These are phyloP conservation scores for Ilex asprella DNA, from an alignment of 257 asterid genomes.

Conservation along the genomic window DNA sequence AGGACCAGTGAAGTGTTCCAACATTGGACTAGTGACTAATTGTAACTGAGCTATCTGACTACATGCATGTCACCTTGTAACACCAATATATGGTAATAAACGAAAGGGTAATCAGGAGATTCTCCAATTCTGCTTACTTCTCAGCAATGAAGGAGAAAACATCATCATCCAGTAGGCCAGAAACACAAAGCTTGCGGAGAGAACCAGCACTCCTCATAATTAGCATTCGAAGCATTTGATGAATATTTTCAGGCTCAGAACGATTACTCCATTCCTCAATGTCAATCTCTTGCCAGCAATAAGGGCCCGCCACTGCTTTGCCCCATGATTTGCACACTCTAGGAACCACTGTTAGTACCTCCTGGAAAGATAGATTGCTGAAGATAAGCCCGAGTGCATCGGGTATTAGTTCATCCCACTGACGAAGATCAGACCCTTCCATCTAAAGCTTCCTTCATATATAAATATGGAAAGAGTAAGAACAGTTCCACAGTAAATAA, in stretches of 20 bases:
- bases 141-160: conserved; percentile 50
- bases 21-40: too few species aligned
- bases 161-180: conserved; percentile 47
- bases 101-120: too few species aligned
- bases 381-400: conserved; percentile 85
- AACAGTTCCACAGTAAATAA: not conserved
- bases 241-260: conserved; percentile 36
- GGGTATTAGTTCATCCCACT: conserved; percentile 79
- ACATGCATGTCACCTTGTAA: too few species aligned
- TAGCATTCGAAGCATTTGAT: conserved; percentile 57
- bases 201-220: conserved; percentile 68
- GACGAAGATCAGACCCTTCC: conserved; percentile 45
- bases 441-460: conserved; percentile 18
- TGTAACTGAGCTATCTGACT: too few species aligned
- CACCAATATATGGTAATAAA: too few species aligned
- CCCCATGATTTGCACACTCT: conserved; percentile 86
- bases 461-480: not conserved
- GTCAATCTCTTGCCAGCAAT: conserved; percentile 92
- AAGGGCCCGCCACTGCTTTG: conserved; percentile 62
- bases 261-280: conserved; percentile 80
- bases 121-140: conserved; percentile 40
- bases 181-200: conserved; percentile 51
- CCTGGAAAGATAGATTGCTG: conserved; percentile 55
- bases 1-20: too few species aligned
- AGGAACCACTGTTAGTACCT: conserved; percentile 69